Conservation (phyloP, 768 basidiomycete species). For the Tylopilus sp. region DNA sequence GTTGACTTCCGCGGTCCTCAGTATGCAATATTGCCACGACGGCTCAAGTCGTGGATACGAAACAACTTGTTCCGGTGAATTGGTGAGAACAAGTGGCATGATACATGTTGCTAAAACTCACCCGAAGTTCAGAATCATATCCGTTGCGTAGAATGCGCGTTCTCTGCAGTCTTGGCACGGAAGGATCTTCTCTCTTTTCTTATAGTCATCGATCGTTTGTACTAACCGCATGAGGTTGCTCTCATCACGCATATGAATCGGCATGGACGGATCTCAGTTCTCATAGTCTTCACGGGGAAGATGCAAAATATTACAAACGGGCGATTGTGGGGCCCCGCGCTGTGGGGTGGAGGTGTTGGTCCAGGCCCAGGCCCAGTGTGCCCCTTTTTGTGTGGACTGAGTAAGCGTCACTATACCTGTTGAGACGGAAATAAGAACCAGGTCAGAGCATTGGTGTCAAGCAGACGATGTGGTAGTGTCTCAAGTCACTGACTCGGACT, state of each 20-base stretch:
- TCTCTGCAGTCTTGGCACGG: neutral
- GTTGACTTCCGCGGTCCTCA: too few species aligned
- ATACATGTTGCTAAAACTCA: neutral
- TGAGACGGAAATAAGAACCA: too few species aligned
- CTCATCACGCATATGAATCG: neutral
- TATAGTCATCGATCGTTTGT: neutral
- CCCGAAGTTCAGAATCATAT: neutral
- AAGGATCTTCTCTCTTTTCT: neutral
- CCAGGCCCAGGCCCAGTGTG: neutral
- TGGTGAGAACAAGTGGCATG: neutral
- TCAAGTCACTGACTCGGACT: too few species aligned
- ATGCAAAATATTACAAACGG: too few species aligned
- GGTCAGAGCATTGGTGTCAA: too few species aligned
- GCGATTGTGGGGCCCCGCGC: neutral
- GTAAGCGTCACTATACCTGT: too few species aligned
- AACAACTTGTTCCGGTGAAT: neutral
- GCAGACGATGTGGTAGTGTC: too few species aligned
- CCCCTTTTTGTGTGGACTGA: neutral
- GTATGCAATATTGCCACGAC: too few species aligned
- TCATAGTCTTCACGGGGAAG: neutral
- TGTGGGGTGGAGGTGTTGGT: neutral
- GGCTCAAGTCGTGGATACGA: too few species aligned
- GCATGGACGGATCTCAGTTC: neutral
- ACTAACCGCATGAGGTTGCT: neutral
- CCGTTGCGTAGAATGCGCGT: neutral